Evolutionary conservation across 192 early-diverging fungal genomes (phyloP).

Genomic region (Coemansia sp.): DNA sequence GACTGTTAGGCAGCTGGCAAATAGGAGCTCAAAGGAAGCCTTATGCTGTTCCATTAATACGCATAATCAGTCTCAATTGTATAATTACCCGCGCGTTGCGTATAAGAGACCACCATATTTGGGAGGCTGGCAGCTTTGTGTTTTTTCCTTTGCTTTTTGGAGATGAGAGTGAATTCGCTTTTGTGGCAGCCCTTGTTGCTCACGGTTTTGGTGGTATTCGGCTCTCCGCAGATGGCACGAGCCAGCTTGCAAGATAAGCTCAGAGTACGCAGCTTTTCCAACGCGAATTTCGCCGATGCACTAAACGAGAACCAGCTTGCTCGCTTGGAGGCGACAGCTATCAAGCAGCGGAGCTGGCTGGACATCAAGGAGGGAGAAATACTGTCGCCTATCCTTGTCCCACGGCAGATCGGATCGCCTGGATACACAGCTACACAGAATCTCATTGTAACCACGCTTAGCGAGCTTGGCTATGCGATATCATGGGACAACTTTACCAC

Average conservation of each 20-base stretch:
- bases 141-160: not conserved
- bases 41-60: too few relatives aligned
- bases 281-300: slow-evolving; percentile 27
- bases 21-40: too few relatives aligned
- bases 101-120: too few relatives aligned
- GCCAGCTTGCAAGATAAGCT: slow-evolving; percentile 1
- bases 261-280: slow-evolving; percentile 19
- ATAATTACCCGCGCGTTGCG: too few relatives aligned
- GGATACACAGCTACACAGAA: slow-evolving; percentile 67
- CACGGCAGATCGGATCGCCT: slow-evolving; percentile 75
- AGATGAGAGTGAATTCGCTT: slow-evolving; percentile 5
- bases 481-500: slow-evolving; percentile 76
- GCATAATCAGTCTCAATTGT: too few relatives aligned
- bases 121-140: too few relatives aligned
- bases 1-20: too few relatives aligned
- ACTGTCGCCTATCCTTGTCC: slow-evolving; percentile 70
- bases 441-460: slow-evolving; percentile 66
- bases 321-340: slow-evolving; percentile 13
- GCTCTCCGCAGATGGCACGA: not conserved
- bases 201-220: not conserved
- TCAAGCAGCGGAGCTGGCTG: slow-evolving; percentile 28
- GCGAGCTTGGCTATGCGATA: slow-evolving; percentile 71
- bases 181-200: not conserved
- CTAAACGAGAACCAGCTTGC: slow-evolving; percentile 35
- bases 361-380: slow-evolving; percentile 56